phyloP scores from a whole-genome alignment of 805 yeast species.

The Starmera caribaea region DNA sequence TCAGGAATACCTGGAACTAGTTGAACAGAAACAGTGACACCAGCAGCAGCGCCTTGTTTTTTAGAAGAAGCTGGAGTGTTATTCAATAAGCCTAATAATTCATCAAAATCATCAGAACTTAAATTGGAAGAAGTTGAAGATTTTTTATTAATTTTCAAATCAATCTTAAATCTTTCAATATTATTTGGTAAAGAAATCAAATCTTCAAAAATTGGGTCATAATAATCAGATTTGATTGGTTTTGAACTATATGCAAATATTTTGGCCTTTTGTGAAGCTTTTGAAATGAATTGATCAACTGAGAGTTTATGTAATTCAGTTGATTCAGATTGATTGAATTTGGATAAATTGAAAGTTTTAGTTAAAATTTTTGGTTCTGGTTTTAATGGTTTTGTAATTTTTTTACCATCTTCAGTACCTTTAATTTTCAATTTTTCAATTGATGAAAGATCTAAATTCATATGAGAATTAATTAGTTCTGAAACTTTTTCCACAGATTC shows the following conservation, averaged over 20 bases:
- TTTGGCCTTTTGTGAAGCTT: conserved; percentile 38
- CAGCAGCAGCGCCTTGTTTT: conserved; percentile 20
- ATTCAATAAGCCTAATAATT: conserved; percentile 18
- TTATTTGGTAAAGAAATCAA: conserved; percentile 36
- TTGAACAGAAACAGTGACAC: conserved; percentile 26
- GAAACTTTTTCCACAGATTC: conserved; percentile 46
- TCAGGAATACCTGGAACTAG: conserved; percentile 27
- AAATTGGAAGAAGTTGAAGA: conserved; percentile 8
- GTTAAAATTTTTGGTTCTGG: conserved; percentile 25
- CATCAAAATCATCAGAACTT: conserved; percentile 16
- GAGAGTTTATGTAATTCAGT: conserved; percentile 20
- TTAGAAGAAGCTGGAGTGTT: conserved; percentile 8
- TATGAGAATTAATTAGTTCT: conserved; percentile 42
- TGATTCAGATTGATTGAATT: conserved; percentile 17
- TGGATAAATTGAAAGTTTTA: conserved; percentile 21
- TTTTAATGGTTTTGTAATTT: conserved; percentile 13
- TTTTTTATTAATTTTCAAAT: conserved; percentile 20
- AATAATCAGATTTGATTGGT: conserved; percentile 33
- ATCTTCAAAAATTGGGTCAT: conserved; percentile 53
- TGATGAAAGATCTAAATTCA: conserved; percentile 64
- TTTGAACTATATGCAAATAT: conserved; percentile 29
- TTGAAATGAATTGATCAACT: conserved; percentile 25
- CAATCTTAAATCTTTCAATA: conserved; percentile 33
- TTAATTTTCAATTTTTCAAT: conserved; percentile 30
- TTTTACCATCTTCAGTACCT: conserved; percentile 7